phyloP scores from a whole-genome alignment of 139 green algal species.

The Micromonas pusilla region DNA sequence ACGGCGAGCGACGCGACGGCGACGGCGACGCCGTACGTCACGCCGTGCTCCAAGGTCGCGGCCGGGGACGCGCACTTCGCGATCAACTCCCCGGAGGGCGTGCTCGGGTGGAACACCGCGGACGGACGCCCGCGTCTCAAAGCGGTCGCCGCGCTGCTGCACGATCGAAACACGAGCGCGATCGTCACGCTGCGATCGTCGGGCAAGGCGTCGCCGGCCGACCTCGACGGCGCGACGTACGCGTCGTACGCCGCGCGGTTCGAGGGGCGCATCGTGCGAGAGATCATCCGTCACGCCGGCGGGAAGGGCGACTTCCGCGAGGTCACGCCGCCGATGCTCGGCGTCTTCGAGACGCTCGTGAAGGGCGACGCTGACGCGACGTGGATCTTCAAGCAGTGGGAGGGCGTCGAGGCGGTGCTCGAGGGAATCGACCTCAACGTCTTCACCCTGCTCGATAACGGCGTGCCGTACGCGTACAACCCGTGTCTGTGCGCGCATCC shows the following conservation, averaged over 20 bases:
- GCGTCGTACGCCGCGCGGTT: conserved; percentile 69
- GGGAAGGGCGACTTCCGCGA: conserved; percentile 69
- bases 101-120: conserved; percentile 20
- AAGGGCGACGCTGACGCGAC: conserved; percentile 68
- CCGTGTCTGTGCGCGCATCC: conserved; percentile 15
- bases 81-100: conserved; percentile 26
- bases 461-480: conserved; percentile 22
- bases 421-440: conserved; percentile 59
- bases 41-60: conserved; percentile 11
- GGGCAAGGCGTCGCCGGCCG: conserved; percentile 42
- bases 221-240: conserved; percentile 73
- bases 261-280: conserved; percentile 69
- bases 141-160: conserved; percentile 3
- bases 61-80: not conserved
- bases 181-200: conserved; percentile 63
- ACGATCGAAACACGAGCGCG: conserved; percentile 45
- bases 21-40: conserved; percentile 10
- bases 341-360: conserved; percentile 64
- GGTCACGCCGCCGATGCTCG: conserved; percentile 60
- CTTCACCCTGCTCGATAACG: conserved; percentile 52
- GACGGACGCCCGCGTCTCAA: conserved; percentile 15
- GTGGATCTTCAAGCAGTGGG: conserved; percentile 80
- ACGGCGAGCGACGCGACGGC: not conserved
- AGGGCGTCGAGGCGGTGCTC: conserved; percentile 66
- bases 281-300: conserved; percentile 50